Conservation (phyloP, 139 green algal species). For the Chlamydomonas sp. region DNA sequence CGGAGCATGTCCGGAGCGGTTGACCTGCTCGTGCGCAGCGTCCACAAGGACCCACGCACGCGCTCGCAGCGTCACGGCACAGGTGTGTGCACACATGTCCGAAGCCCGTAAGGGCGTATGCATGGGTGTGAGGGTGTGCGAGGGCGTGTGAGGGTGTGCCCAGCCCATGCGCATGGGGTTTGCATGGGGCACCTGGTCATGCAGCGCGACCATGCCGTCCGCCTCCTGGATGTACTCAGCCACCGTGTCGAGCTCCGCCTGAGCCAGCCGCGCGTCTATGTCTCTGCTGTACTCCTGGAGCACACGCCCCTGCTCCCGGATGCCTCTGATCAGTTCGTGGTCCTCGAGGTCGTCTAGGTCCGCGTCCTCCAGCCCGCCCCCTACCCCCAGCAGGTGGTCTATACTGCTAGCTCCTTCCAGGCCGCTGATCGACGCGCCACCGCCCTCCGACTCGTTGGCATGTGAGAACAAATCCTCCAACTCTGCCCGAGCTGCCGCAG, state of each 20-base stretch:
- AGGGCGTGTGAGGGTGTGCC: background rate
- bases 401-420: too few species aligned
- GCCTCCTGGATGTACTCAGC: slow-evolving; percentile 90
- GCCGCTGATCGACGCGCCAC: too few species aligned
- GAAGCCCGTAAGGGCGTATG: background rate
- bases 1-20: too few species aligned
- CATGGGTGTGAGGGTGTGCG: background rate
- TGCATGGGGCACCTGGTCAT: slow-evolving; percentile 57
- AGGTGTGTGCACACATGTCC: background rate
- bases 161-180: background rate
- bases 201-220: slow-evolving; percentile 80
- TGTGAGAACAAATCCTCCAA: too few species aligned
- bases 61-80: background rate
- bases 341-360: slow-evolving; percentile 69
- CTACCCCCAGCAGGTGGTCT: too few species aligned
- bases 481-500: too few species aligned
- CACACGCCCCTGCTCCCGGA: slow-evolving; percentile 62
- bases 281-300: slow-evolving; percentile 68
- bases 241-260: slow-evolving; percentile 86
- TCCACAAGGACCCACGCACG: background rate
- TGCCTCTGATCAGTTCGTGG: slow-evolving; percentile 69
- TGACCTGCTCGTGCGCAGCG: too few species aligned
- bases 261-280: slow-evolving; percentile 74
- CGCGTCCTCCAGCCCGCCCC: too few species aligned
- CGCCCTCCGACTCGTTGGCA: too few species aligned